These are phyloP conservation scores for Trametes cubensis DNA, from an alignment of 768 basidiomycete genomes.

Conservation along the genomic window DNA sequence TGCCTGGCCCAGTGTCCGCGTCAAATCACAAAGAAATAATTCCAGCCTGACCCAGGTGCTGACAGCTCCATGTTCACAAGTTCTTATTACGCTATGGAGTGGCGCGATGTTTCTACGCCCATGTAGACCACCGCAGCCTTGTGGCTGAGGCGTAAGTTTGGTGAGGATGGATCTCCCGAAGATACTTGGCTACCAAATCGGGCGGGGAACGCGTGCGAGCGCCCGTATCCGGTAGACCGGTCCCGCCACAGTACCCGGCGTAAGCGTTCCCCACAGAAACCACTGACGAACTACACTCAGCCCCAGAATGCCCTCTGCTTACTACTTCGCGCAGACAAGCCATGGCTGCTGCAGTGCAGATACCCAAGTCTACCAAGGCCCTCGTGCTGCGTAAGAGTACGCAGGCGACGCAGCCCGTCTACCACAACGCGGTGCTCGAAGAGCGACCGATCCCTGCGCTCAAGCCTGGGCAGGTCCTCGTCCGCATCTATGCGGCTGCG, in stretches of 20 bases:
- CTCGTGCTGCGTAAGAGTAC: constrained; percentile 52
- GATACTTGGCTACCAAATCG: constrained; percentile 16
- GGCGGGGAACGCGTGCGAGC: not conserved
- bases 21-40: no score
- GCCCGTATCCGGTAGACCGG: constrained; percentile 4
- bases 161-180: no score
- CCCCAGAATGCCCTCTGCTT: not conserved
- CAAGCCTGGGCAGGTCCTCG: constrained; percentile 60
- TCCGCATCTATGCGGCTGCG: constrained; percentile 66
- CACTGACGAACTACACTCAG: not conserved
- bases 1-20: no score
- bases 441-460: constrained; percentile 53
- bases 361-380: constrained; percentile 50
- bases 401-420: constrained; percentile 43
- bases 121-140: no score
- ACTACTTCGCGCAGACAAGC: not conserved
- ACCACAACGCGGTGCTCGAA: constrained; percentile 60
- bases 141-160: no score
- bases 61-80: no score
- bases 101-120: no score
- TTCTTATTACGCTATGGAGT: no score
- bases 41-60: no score
- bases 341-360: constrained; percentile 17
- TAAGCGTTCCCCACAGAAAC: not conserved
- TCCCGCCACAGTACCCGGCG: not conserved